Base-by-base conservation (phyloP, 1,139 yeast genomes). In the Zygosaccharomyces sapae region DNA sequence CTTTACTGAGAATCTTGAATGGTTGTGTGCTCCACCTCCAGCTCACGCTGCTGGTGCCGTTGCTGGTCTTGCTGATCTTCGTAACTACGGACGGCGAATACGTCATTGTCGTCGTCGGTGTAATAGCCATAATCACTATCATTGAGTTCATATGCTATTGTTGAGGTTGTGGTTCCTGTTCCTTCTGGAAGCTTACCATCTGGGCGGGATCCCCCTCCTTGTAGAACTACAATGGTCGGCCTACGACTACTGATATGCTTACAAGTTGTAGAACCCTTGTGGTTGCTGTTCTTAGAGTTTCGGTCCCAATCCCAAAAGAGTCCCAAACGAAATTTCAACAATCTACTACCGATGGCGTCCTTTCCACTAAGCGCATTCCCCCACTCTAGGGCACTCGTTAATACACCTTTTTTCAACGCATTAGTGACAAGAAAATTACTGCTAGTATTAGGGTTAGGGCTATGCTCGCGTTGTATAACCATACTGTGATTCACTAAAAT, bases 401-500 rank as follows among this genome's bases (percentile, higher is more conserved):
- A 12, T 10, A 27, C 31, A 27, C 31, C n/a, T 12, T 9, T 27
- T 27, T 27, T 27, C 12, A 27, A 12, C 5, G 31, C 31, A 10
- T 27, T 9, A 27, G 31, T 9, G 31, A 27, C 12, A 4, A 27
- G n/a, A 10, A 27, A 27, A 12, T 27, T 27, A 12, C n/a, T 27
- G 31, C 12, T 27, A 27, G 31, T 7, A 7, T 10, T 4, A 9
- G 31, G 5, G n/a, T 27, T 27, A 5, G 5, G n/a, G 12, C n/a
- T 12, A 5, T 5, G n/a, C 31, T 27, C 31, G 31, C 31, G 31
- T 27, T 27, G 31, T 27, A 67, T 63, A 47, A 63, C 63, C 66
- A 63, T 63, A 33, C 63, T 56, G 38, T 63, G 61, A 42, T 63
- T 50, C 35, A 65, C 48, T 20, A 65, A 43, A 16, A 63, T 33